Evolutionary conservation across 345 rosid genomes (phyloP).

Genomic region (Hevea brasiliensis): DNA sequence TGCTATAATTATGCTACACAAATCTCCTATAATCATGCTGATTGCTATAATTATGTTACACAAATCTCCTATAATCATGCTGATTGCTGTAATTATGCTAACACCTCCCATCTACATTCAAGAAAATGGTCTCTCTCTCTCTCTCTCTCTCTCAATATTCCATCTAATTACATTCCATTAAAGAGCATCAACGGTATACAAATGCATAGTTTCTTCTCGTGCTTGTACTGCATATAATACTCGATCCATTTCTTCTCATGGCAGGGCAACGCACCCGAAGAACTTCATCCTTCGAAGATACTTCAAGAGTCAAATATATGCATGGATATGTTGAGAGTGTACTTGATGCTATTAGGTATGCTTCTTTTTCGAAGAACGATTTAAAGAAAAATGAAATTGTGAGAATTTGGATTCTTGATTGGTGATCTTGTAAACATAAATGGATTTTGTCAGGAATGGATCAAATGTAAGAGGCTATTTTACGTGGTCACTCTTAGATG

Average conservation of each 20-base stretch:
- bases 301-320: constrained; percentile 42
- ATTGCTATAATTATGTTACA: too few species aligned
- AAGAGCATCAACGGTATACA: too few species aligned
- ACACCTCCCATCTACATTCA: constrained; percentile 44
- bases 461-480: constrained; percentile 48
- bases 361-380: neutral
- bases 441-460: constrained; percentile 52
- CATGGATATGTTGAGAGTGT: constrained; percentile 44
- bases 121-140: constrained; percentile 41
- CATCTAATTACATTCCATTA: neutral
- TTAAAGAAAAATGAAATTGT: too few species aligned
- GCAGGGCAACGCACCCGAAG: constrained; percentile 48
- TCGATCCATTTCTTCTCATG: neutral
- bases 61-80: too few species aligned
- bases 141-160: too few species aligned
- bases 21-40: too few species aligned
- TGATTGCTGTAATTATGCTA: too few species aligned
- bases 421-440: too few species aligned
- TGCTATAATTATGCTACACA: too few species aligned
- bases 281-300: constrained; percentile 45
- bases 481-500: constrained; percentile 48
- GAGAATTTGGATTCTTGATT: too few species aligned
- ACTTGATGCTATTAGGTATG: constrained; percentile 53
- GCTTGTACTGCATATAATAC: too few species aligned
- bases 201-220: too few species aligned